Conservation (phyloP, 2,329 filamentous ascomycete genomes). For the Erysiphe neolycopersici region DNA sequence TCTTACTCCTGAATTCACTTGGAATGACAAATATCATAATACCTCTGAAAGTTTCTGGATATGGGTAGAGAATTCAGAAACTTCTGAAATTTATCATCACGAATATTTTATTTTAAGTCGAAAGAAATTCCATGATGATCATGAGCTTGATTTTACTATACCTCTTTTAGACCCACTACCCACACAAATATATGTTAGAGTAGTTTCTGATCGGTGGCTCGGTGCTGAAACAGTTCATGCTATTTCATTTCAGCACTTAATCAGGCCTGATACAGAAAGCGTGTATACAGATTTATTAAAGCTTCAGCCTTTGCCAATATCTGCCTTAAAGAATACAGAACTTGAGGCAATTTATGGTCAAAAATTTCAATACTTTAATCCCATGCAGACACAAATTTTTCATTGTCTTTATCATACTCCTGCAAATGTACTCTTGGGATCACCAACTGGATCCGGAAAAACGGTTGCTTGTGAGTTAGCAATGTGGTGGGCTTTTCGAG, state of each 20-base stretch:
- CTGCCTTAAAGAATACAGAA: constrained; percentile 61
- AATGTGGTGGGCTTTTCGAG: constrained; percentile 98
- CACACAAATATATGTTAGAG: constrained; percentile 84
- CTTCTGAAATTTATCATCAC: constrained; percentile 90
- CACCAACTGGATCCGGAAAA: constrained; percentile 91
- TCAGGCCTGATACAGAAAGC: constrained; percentile 89
- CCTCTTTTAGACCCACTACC: constrained; percentile 80
- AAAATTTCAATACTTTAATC: constrained; percentile 91
- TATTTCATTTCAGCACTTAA: constrained; percentile 92
- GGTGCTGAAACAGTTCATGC: constrained; percentile 89
- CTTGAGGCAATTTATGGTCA: constrained; percentile 73
- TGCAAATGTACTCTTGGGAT: constrained; percentile 79
- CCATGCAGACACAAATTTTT: constrained; percentile 98
- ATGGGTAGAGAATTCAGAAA: constrained; percentile 97
- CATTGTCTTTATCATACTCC: constrained; percentile 84
- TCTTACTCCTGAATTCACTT: constrained; percentile 69
- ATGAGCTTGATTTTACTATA: constrained; percentile 94
- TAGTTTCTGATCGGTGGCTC: constrained; percentile 86
- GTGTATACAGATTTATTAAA: constrained; percentile 88
- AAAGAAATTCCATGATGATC: constrained; percentile 79
- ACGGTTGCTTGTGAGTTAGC: constrained; percentile 87
- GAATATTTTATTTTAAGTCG: constrained; percentile 87
- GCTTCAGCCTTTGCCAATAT: constrained; percentile 66
- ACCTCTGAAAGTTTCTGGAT: constrained; percentile 93
- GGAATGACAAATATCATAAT: constrained; percentile 86